These are phyloP conservation scores for Castanea sativa DNA, from an alignment of 306 rosid species.

Conservation along the genomic window DNA sequence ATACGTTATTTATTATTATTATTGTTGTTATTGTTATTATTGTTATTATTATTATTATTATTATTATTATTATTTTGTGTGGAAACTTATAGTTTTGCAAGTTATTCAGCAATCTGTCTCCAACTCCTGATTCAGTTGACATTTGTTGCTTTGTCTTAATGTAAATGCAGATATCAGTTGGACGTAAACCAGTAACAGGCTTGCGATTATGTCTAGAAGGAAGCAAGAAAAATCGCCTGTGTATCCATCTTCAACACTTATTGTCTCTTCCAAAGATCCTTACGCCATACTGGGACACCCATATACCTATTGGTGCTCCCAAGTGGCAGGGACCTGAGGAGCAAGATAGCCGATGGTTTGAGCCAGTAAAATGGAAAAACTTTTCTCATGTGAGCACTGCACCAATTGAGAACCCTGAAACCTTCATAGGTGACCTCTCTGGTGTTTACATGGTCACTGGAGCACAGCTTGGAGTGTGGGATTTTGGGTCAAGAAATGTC, in stretches of 20 bases:
- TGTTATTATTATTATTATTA: no score
- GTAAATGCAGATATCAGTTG: constrained; percentile 69
- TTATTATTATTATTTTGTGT: no score
- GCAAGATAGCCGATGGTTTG: constrained; percentile 92
- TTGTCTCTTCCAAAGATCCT: constrained; percentile 78
- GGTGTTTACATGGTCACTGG: constrained; percentile 71
- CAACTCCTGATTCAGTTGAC: neutral
- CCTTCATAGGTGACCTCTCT: constrained; percentile 58
- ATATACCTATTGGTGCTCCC: constrained; percentile 81
- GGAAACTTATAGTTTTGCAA: no score
- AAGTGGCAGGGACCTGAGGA: constrained; percentile 89
- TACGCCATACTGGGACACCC: constrained; percentile 68
- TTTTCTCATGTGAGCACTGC: constrained; percentile 87
- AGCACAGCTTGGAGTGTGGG: constrained; percentile 91
- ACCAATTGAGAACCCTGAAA: constrained; percentile 72
- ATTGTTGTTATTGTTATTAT: no score
- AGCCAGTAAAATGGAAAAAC: constrained; percentile 82
- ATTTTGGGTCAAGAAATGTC: constrained; percentile 72
- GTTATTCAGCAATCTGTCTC: neutral
- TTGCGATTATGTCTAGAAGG: constrained; percentile 72
- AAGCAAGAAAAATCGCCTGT: constrained; percentile 64
- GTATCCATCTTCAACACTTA: constrained; percentile 81
- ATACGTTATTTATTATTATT: neutral
- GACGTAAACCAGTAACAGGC: constrained; percentile 87
- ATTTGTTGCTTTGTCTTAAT: neutral